Evolutionary conservation across 805 yeast species (phyloP), one percentile per base, ranked within the genome.

Genomic region (Starmerella floris): DNA sequence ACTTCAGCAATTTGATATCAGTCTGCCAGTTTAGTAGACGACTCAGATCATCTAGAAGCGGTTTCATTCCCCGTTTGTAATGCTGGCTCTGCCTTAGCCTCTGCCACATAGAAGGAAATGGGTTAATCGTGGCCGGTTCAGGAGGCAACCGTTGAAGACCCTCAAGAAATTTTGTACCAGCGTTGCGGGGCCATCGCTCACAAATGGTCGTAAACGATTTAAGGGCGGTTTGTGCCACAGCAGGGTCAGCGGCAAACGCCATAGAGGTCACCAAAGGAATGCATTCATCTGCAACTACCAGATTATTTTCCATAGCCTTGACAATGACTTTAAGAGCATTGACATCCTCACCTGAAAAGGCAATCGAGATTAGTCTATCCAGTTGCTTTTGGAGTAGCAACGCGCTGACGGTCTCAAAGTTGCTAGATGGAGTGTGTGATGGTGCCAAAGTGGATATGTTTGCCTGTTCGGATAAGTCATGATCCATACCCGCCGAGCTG

Each of bases 281-380:
- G 17, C 49, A 45, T 11, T 46, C 41, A 15, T 45, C 49, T 8
- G 38, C 45, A 5, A 47, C 51, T 2, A 48, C 32, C 5, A 45
- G 41, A 15, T 39, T 42, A 6, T 48, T 43, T n/a, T 45, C 45
- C 2, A 48, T 25, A 2, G 51, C 51, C 26, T 42, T 45, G 20
- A 35, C 37, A 3, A 45, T 39, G 20, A 47, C 41, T n/a, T 43
- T 34, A 3, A 48, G 27, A 2, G 44, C 49, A 11, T 17, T 23
- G 2, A 32, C 39, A 20, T 48, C 44, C 26, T 43, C 38, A 4
- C 34, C 33, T 1, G 16, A 22, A 9, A n/a, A 22, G 1, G 45
- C 45, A 6, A 40, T 35, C 11, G 22, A 27, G 3, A 48, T n/a
- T 2, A 48, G 23, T n/a, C 37, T 38, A 3, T 23, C 16, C 10